Evolutionary conservation across 2,329 filamentous ascomycete species (phyloP).

Genomic region (Penicillium digitatum): DNA sequence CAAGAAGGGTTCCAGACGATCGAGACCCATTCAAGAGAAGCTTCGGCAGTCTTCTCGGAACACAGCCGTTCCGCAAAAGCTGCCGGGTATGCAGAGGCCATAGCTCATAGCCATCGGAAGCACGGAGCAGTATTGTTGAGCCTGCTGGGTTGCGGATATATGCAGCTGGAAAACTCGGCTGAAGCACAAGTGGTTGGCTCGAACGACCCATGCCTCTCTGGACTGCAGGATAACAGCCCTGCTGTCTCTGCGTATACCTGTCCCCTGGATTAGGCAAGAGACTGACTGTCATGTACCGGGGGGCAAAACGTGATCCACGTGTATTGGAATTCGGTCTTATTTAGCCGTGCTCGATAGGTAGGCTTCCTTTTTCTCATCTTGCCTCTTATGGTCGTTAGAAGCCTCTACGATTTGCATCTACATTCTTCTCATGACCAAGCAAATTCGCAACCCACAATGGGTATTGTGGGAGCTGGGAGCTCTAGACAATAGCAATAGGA

Average conservation of each 20-base stretch:
- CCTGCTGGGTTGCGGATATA: slow-evolving; percentile 18
- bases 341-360: slow-evolving; percentile 2
- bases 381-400: slow-evolving; percentile 8
- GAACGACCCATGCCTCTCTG: slow-evolving; percentile 5
- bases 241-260: slow-evolving; percentile 14
- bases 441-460: slow-evolving; percentile 1
- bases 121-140: slow-evolving; percentile 10
- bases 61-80: not conserved
- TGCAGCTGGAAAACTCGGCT: slow-evolving; percentile 11
- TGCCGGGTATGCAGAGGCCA: slow-evolving; percentile 9
- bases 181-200: slow-evolving; percentile 16
- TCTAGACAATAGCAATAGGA: not conserved
- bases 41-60: slow-evolving; percentile 14
- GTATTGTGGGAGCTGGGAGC: not conserved
- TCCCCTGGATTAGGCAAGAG: slow-evolving; percentile 16
- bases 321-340: slow-evolving; percentile 11
- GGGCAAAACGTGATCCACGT: slow-evolving; percentile 19
- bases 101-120: slow-evolving; percentile 5
- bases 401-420: slow-evolving; percentile 5
- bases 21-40: slow-evolving; percentile 11
- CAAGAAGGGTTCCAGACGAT: slow-evolving; percentile 10
- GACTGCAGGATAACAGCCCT: slow-evolving; percentile 8
- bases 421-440: slow-evolving; percentile 1
- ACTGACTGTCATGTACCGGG: slow-evolving; percentile 7
- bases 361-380: slow-evolving; percentile 1